Conservation (phyloP, 2,329 filamentous ascomycete genomes). For the Fusarium sp. region DNA sequence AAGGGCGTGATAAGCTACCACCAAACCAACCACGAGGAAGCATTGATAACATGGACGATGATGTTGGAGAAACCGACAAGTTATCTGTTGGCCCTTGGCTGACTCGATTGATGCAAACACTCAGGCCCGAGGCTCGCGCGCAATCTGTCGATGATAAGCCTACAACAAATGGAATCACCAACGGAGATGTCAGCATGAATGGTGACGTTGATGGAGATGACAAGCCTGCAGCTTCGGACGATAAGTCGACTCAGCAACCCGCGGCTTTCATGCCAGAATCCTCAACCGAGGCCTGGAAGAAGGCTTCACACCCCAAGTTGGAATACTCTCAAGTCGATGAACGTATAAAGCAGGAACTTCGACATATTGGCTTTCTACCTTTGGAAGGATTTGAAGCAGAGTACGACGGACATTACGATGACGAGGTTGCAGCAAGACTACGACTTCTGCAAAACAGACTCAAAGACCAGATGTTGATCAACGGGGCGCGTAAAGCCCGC, state of each 20-base stretch:
- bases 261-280: slow-evolving; percentile 86
- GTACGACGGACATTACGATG: slow-evolving; percentile 91
- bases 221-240: slow-evolving; percentile 51
- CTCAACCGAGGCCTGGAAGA: slow-evolving; percentile 81
- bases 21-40: slow-evolving; percentile 86
- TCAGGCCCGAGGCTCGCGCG: slow-evolving; percentile 79
- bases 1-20: slow-evolving; percentile 74
- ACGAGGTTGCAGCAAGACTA: slow-evolving; percentile 91
- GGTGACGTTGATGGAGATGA: slow-evolving; percentile 59
- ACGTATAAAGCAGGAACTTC: slow-evolving; percentile 89
- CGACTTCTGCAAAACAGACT: slow-evolving; percentile 86
- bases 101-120: slow-evolving; percentile 80
- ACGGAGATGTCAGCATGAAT: slow-evolving; percentile 68
- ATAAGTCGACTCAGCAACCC: slow-evolving; percentile 65
- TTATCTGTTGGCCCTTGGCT: slow-evolving; percentile 90
- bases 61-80: slow-evolving; percentile 87
- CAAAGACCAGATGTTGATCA: slow-evolving; percentile 84
- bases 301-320: slow-evolving; percentile 77
- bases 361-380: slow-evolving; percentile 88
- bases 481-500: slow-evolving; percentile 89
- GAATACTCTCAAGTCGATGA: slow-evolving; percentile 91
- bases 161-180: slow-evolving; percentile 63
- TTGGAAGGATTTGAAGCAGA: slow-evolving; percentile 74
- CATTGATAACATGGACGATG: slow-evolving; percentile 89
- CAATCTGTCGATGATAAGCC: slow-evolving; percentile 68